Evolutionary conservation across 345 rosid species (phyloP).

Genomic region (Punica granatum): DNA sequence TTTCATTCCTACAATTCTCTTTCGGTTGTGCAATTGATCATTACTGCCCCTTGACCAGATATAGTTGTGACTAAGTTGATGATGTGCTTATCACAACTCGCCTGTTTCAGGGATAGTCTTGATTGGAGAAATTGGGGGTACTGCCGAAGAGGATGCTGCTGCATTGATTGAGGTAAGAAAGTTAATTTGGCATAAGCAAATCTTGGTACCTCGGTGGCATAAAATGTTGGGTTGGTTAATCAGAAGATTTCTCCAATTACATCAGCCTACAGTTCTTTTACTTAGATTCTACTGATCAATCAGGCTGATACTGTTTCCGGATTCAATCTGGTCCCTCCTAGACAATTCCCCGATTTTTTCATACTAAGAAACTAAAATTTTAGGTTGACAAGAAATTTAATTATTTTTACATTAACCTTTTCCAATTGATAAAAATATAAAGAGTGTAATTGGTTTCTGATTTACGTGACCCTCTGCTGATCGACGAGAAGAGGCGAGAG

Average conservation of each 20-base stretch:
- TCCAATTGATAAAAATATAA: too few species aligned
- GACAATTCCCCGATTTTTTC: too few species aligned
- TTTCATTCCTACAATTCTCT: not conserved
- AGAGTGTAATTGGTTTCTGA: too few species aligned
- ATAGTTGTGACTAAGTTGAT: not conserved
- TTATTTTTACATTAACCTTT: too few species aligned
- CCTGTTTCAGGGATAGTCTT: conserved; percentile 61
- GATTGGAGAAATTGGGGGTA: conserved; percentile 96
- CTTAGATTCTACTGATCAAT: too few species aligned
- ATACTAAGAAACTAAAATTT: too few species aligned
- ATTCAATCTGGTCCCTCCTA: too few species aligned
- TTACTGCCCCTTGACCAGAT: not conserved
- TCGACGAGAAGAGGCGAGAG: too few species aligned
- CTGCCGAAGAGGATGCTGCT: conserved; percentile 98
- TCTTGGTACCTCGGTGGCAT: not conserved
- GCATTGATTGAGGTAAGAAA: conserved; percentile 60
- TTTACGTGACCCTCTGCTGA: too few species aligned
- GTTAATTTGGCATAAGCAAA: not conserved
- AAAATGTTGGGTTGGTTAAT: not conserved
- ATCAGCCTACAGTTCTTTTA: not conserved
- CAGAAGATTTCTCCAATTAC: too few species aligned
- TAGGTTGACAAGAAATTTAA: too few species aligned
- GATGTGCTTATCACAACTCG: not conserved
- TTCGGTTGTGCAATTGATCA: not conserved
- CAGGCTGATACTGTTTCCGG: too few species aligned